Evolutionary conservation across 2,329 filamentous ascomycete species (phyloP), one percentile per base, ranked within the genome.

Genomic region (Lecanicillium sp.): DNA sequence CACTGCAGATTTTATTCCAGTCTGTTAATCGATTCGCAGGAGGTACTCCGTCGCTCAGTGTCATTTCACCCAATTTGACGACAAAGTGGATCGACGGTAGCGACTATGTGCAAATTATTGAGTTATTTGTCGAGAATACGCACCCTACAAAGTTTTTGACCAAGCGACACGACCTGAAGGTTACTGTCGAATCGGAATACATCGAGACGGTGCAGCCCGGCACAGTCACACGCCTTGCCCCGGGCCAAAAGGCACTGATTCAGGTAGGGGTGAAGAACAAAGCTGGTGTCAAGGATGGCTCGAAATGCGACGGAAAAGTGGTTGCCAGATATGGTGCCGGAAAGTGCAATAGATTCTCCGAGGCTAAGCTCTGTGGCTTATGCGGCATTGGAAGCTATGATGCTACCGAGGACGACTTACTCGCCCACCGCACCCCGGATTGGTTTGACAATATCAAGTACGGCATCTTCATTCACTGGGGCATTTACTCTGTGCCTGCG

Each of bases 381-480:
- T 42, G 40, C 28, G 35, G 40, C 17, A 28, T 42, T 7, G 27
- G 12, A 8, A 35, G 38, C 27, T 38, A 29, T 12, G 19, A 16
- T 3, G 29, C 13, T 11, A 38, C 40, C 14, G 20, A 31, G 11
- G 31, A 33, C 9, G 64, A 56, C 40, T 51, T 68, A 4, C 53
- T 55, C 2, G 52, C 51, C 14, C 64, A 67, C 33, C 58, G 60
- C 48, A 63, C 63, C 12, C 71, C 72, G 0, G 57, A 63, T 5
- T 78, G 74, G 73, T 78, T 66, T 45, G 62, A 71, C 38, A 60
- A 66, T 30, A 68, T 61, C 16, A 78, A 79, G 41, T 78, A 62
- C 43, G 74, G 75, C 1, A 78, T 78, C 28, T 78, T 79, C 48
- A 71, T 78, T 29, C 74, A 78, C 43, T 78, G 74, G 71, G 73